Conservation (phyloP, 2,329 filamentous ascomycete genomes). For the Simplicillium sp. region DNA sequence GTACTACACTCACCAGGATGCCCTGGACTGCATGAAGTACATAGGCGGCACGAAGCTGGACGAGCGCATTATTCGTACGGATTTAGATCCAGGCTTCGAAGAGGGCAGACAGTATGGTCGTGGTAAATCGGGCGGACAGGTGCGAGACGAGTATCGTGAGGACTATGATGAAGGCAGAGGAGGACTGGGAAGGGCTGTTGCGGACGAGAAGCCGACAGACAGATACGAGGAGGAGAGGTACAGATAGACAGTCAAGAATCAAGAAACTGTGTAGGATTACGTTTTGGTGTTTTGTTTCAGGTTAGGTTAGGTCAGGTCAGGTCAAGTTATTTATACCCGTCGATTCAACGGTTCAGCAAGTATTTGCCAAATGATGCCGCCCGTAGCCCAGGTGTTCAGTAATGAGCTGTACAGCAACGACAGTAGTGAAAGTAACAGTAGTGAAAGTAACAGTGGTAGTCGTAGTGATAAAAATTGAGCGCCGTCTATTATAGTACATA, state of each 20-base stretch:
- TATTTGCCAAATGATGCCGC: too few species aligned
- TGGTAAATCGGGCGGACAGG: constrained; percentile 92
- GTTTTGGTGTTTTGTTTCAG: background rate
- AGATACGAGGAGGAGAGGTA: constrained; percentile 29
- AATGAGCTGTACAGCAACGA: too few species aligned
- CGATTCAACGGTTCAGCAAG: too few species aligned
- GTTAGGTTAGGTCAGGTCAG: background rate
- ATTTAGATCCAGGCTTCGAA: constrained; percentile 90
- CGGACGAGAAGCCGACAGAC: constrained; percentile 35
- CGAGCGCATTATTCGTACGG: constrained; percentile 90
- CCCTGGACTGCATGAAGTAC: constrained; percentile 97
- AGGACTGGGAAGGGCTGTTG: constrained; percentile 75
- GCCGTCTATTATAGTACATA: too few species aligned
- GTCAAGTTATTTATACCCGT: background rate
- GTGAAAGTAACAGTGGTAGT: too few species aligned
- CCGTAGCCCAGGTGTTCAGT: too few species aligned
- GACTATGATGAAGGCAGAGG: constrained; percentile 94
- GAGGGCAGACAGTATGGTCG: constrained; percentile 94
- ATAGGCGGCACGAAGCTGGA: constrained; percentile 96
- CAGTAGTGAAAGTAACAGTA: too few species aligned
- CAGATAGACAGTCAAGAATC: background rate
- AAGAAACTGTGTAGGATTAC: background rate
- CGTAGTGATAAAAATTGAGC: too few species aligned
- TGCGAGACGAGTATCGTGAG: constrained; percentile 93
- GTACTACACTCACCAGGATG: constrained; percentile 96